Evolutionary conservation across 1,139 yeast genomes (phyloP).

Genomic region (Nadsonia commutata): DNA sequence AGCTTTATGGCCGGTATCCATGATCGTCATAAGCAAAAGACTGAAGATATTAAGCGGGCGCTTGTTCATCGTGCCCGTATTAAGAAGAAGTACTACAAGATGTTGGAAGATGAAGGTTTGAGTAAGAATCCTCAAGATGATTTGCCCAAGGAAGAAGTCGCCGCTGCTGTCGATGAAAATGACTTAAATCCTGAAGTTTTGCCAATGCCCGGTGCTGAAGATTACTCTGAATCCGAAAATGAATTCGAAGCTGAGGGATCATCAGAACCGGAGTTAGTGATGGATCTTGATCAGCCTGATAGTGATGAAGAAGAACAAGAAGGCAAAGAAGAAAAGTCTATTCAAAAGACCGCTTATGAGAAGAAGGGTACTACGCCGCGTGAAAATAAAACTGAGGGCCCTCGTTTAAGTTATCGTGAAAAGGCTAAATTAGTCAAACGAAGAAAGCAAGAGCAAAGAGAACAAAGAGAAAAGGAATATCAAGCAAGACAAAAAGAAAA

Average conservation of each 20-base stretch:
- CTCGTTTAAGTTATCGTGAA: constrained; percentile 19
- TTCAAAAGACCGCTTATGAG: constrained; percentile 2
- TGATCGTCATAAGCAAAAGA: constrained; percentile 11
- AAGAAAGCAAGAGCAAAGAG: constrained; percentile 15
- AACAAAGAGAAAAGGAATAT: constrained; percentile 4
- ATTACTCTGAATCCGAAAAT: constrained; percentile 13
- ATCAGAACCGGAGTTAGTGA: constrained; percentile 23
- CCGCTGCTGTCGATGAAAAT: constrained; percentile 7
- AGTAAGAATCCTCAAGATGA: constrained; percentile 9
- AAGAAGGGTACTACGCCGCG: constrained; percentile 16
- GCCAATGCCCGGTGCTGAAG: not conserved
- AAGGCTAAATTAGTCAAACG: constrained; percentile 19
- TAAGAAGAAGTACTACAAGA: constrained; percentile 67
- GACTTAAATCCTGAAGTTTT: constrained; percentile 13
- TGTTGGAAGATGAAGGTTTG: constrained; percentile 46
- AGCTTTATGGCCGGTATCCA: not conserved
- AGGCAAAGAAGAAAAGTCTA: constrained; percentile 13
- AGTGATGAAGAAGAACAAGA: constrained; percentile 25
- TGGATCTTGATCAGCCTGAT: constrained; percentile 32
- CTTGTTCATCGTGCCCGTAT: constrained; percentile 72
- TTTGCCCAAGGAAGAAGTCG: constrained; percentile 7
- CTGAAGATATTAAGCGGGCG: constrained; percentile 55
- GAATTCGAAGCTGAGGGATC: constrained; percentile 13
- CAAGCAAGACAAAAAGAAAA: constrained; percentile 16
- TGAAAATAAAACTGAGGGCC: constrained; percentile 17